These are phyloP conservation scores for Rusavskia elegans DNA, from an alignment of 495 filamentous ascomycete genomes.

Conservation along the genomic window DNA sequence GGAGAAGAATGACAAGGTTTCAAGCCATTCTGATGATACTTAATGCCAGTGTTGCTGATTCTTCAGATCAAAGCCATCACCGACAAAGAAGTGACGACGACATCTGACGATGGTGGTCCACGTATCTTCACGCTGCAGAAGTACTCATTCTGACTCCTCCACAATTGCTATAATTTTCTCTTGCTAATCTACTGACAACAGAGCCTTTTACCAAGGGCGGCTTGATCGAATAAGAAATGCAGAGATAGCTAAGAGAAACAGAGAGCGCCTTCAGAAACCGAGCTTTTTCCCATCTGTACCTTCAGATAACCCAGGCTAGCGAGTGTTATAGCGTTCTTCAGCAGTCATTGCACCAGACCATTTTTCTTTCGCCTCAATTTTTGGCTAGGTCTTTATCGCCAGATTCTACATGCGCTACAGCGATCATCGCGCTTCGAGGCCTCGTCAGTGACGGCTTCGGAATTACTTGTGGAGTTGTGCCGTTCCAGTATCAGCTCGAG, in stretches of 20 bases:
- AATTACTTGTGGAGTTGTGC: too few species aligned
- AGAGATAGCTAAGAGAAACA: constrained; percentile 67
- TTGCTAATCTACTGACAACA: constrained; percentile 22
- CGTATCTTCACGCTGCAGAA: constrained; percentile 76
- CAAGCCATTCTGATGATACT: not conserved
- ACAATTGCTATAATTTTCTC: not conserved
- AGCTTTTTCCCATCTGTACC: constrained; percentile 74
- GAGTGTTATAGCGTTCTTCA: not conserved
- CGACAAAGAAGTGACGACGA: constrained; percentile 12
- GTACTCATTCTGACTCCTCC: constrained; percentile 26
- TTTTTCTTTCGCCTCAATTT: not conserved
- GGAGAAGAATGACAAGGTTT: constrained; percentile 39
- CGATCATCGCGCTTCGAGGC: too few species aligned
- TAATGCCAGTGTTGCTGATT: not conserved
- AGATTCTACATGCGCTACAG: too few species aligned
- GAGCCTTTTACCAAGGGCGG: constrained; percentile 75
- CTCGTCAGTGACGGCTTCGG: too few species aligned
- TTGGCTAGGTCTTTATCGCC: too few species aligned
- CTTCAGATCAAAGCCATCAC: constrained; percentile 13
- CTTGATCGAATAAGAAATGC: constrained; percentile 61
- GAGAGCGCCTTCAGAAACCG: constrained; percentile 65
- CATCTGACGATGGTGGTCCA: constrained; percentile 33
- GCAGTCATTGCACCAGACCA: not conserved
- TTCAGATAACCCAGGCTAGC: constrained; percentile 32
- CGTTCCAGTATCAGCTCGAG: too few species aligned